Evolutionary conservation across 805 yeast genomes (phyloP), one percentile per base, ranked within the genome.

Genomic region (Candida morakotiae): DNA sequence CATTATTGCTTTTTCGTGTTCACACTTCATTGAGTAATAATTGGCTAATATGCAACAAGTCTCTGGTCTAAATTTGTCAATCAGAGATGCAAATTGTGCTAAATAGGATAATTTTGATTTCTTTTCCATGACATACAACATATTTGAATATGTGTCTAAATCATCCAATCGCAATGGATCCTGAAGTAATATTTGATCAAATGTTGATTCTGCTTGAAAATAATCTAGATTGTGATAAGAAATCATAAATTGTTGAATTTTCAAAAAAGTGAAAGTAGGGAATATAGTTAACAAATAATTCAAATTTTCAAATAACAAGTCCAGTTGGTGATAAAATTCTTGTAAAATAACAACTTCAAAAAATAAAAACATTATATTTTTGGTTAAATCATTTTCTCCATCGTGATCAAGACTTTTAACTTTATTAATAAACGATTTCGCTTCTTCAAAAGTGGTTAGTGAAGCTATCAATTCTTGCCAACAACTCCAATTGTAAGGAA

Each of bases 21-120:
- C 95, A 44, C 88, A 86, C 48, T 84, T 81, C 58, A 93, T 73
- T 24, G 96, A 85, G 58, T 89, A 89, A 61, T 87, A 91, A 59
- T 93, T 93, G 2, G 97, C 98, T 18, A 89, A 71, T 17, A 93
- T 83, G 52, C 96, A 88, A 59, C 97, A 89, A 1, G 97, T 85
- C 56, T 93, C 98, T 0, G 97, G 89, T 37, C 96, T 71, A 56
- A 86, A 87, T 52, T 79, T 81, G 59, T 93, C 97, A 8, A 88
- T 77, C 33, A 79, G 79, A 1, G 84, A 73, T 0, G 95, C 86
- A 53, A 81, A 75, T 52, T 89, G 96, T 1, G 98, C 96, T 34
- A 93, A 60, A 47, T 75, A 86, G 16, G 96, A 82, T 18, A 93
- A 67, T 56, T 93, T 89, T 1, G 94, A 72, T 43, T 78, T 74